Conservation (phyloP, 1,139 yeast genomes). For the Protomyces lactucae-debilis region DNA sequence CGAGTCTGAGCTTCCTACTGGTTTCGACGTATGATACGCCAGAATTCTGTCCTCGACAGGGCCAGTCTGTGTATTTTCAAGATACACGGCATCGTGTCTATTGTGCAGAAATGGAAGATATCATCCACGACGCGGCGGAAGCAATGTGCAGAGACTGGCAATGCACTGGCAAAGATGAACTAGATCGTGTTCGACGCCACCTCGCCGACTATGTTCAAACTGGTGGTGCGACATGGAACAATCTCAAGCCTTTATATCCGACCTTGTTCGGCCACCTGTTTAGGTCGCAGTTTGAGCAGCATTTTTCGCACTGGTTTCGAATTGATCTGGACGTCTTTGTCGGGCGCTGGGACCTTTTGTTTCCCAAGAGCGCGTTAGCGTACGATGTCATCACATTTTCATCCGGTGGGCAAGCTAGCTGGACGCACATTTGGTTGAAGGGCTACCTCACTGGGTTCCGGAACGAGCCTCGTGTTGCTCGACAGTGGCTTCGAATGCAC, state of each 20-base stretch:
- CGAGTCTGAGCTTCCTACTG: neutral
- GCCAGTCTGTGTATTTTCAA: neutral
- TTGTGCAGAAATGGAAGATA: neutral
- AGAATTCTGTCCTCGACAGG: slow-evolving; percentile 1
- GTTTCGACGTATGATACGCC: neutral
- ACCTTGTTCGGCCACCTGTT: neutral
- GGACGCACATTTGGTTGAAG: slow-evolving; percentile 1
- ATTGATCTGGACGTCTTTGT: neutral
- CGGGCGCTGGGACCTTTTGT: neutral
- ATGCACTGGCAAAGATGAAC: neutral
- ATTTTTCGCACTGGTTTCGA: slow-evolving; percentile 1
- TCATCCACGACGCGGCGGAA: neutral
- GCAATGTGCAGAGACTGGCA: neutral
- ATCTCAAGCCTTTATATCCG: neutral
- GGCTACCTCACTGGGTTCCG: slow-evolving; percentile 5
- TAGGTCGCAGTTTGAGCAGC: neutral
- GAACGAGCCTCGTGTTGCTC: neutral
- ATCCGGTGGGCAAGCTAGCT: neutral
- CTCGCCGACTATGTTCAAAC: neutral
- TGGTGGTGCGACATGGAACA: neutral
- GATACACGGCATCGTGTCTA: neutral
- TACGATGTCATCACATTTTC: neutral
- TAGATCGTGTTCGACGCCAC: neutral
- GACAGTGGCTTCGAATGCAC: neutral
- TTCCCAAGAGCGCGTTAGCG: neutral